Conservation (phyloP, 1,284 basidiomycete species). For the Sporisorium iseilematis-ciliati region DNA sequence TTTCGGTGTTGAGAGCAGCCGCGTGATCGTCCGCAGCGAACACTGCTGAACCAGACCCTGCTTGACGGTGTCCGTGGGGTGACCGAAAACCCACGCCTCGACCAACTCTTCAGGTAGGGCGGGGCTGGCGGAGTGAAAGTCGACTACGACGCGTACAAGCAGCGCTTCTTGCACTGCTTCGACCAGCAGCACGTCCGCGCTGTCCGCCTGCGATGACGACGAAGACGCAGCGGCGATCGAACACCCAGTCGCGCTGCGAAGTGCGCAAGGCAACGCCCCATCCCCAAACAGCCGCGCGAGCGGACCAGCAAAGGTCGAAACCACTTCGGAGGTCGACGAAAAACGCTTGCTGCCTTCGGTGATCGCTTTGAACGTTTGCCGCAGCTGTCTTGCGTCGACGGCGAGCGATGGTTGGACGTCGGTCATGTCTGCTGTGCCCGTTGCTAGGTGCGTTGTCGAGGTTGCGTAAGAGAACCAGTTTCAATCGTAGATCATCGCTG, state of each 20-base stretch:
- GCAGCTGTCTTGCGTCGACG: slow-evolving; percentile 9
- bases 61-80: too few relatives aligned
- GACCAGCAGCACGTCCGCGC: slow-evolving; percentile 13
- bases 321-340: not conserved
- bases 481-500: not conserved
- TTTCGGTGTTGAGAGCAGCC: slow-evolving; percentile 2
- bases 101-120: slow-evolving; percentile 3
- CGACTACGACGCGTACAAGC: slow-evolving; percentile 13
- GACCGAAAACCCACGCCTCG: slow-evolving; percentile 23
- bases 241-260: not conserved
- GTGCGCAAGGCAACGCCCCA: not conserved
- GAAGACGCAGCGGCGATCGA: not conserved
- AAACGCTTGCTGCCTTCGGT: slow-evolving; percentile 13
- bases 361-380: slow-evolving; percentile 13
- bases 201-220: not conserved
- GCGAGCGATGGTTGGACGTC: not conserved
- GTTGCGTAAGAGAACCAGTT: not conserved
- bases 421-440: not conserved
- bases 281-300: slow-evolving; percentile 6
- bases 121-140: slow-evolving; percentile 16
- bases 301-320: slow-evolving; percentile 3
- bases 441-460: not conserved
- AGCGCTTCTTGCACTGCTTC: slow-evolving; percentile 31
- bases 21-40: slow-evolving; percentile 17
- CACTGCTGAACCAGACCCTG: slow-evolving; percentile 26